Percentiles rank a stretch among this genome's conserved stretches.
phyloP scores from a whole-genome alignment of 2,329 filamentous ascomycete genomes.

The Stemphylium lycopersici region DNA sequence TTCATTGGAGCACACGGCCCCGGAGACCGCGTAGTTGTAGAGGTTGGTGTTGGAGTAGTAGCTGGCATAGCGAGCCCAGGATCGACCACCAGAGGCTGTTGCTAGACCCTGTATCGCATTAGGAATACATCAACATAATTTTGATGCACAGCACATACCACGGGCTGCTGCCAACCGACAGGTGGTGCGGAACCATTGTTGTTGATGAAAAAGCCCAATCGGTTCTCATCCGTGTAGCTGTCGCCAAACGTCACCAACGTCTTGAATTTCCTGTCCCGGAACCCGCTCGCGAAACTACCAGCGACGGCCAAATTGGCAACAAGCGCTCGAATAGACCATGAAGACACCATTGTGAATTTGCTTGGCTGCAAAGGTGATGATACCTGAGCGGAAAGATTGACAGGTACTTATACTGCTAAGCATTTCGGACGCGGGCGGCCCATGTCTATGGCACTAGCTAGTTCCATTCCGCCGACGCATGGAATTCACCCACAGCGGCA shows the following conservation, averaged over 20 bases:
- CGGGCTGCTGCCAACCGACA: constrained; percentile 60
- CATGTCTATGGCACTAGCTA: constrained; percentile 7
- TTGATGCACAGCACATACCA: constrained; percentile 39
- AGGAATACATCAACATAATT: neutral
- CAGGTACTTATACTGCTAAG: constrained; percentile 24
- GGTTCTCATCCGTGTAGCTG: constrained; percentile 76
- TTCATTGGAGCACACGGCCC: constrained; percentile 74
- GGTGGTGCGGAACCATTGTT: constrained; percentile 66
- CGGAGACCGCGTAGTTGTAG: constrained; percentile 74
- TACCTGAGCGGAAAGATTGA: neutral
- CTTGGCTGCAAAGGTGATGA: constrained; percentile 1
- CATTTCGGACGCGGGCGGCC: constrained; percentile 6
- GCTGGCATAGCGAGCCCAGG: constrained; percentile 72
- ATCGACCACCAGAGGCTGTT: constrained; percentile 69
- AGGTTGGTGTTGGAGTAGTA: constrained; percentile 62
- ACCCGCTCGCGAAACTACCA: constrained; percentile 27
- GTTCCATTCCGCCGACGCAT: constrained; percentile 22
- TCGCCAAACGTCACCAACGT: constrained; percentile 75
- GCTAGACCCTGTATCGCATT: constrained; percentile 47
- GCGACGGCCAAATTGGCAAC: constrained; percentile 28
- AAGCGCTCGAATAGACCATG: constrained; percentile 28
- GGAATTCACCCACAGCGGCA: constrained; percentile 1
- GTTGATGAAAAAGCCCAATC: constrained; percentile 66
- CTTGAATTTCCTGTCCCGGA: constrained; percentile 59
- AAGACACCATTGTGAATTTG: constrained; percentile 27